Conservation (phyloP, 768 basidiomycete species). For the Trametes meyenii region DNA sequence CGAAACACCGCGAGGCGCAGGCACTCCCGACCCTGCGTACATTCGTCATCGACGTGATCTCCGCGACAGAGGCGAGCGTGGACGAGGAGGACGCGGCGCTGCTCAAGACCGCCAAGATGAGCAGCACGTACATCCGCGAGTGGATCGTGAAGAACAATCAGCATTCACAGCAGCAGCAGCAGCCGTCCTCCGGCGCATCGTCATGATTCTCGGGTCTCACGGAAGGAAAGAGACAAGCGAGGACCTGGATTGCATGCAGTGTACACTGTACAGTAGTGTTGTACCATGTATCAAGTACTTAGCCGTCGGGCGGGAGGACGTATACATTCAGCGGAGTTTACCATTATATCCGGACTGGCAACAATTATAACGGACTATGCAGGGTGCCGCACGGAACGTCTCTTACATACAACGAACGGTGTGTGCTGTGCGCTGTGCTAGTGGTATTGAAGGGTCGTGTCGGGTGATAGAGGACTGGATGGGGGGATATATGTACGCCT, state of each 20-base stretch:
- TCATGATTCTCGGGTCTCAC: too few species aligned
- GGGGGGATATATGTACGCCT: neutral
- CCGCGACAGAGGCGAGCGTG: slow-evolving; percentile 57
- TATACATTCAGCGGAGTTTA: neutral
- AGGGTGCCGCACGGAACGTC: neutral
- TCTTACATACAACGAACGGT: slow-evolving; percentile 21
- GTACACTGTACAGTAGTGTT: too few species aligned
- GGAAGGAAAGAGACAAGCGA: too few species aligned
- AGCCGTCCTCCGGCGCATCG: neutral
- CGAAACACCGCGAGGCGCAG: slow-evolving; percentile 56
- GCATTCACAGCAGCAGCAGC: neutral
- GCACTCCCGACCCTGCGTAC: slow-evolving; percentile 61
- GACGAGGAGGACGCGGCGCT: slow-evolving; percentile 67
- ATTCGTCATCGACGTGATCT: slow-evolving; percentile 91
- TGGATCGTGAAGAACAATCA: slow-evolving; percentile 66
- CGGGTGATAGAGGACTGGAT: neutral
- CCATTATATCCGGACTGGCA: too few species aligned
- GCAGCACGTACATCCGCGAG: slow-evolving; percentile 89
- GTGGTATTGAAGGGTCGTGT: neutral
- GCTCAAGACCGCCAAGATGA: slow-evolving; percentile 85
- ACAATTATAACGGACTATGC: neutral
- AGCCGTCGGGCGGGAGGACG: neutral
- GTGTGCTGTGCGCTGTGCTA: neutral
- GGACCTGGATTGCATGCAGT: too few species aligned
- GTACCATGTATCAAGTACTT: neutral